phyloP scores from a whole-genome alignment of 495 filamentous ascomycete species.

The Hypoxylon perforatum region DNA sequence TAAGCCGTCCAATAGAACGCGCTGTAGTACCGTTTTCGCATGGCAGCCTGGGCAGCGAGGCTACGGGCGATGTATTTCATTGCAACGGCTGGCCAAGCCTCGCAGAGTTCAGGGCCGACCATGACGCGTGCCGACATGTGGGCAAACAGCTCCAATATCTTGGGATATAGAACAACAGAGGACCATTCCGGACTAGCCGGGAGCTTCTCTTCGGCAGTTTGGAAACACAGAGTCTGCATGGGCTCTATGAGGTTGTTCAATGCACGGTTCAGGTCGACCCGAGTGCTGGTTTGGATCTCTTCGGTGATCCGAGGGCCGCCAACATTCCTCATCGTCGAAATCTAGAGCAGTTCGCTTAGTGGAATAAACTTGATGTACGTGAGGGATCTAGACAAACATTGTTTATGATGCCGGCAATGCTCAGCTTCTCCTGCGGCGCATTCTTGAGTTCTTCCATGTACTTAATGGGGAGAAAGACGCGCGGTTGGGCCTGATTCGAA shows the following conservation, averaged over 20 bases:
- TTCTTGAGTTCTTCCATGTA: conserved; percentile 15
- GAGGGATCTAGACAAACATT: too few relatives aligned
- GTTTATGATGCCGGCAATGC: conserved; percentile 12
- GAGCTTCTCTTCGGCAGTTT: conserved; percentile 10
- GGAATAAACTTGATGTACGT: too few relatives aligned
- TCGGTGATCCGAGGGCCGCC: conserved; percentile 12
- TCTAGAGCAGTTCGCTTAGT: neutral
- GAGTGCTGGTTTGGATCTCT: conserved; percentile 18
- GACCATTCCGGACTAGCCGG: conserved; percentile 15
- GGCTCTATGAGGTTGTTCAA: conserved; percentile 23
- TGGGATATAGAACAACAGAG: conserved; percentile 20
- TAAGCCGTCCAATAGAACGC: conserved; percentile 15
- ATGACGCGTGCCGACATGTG: conserved; percentile 20
- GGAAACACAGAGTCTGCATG: conserved; percentile 19
- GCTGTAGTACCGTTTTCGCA: conserved; percentile 14
- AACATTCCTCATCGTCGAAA: conserved; percentile 11
- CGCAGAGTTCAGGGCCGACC: conserved; percentile 12
- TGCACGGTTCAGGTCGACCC: conserved; percentile 11
- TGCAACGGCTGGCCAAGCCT: conserved; percentile 18
- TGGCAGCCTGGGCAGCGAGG: conserved; percentile 13
- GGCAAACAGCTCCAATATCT: conserved; percentile 23
- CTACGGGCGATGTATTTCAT: conserved; percentile 15
- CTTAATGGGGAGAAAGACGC: conserved; percentile 16
- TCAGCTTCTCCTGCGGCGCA: conserved; percentile 20
- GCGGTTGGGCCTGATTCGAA: conserved; percentile 10